Base-by-base conservation (phyloP, 2,329 filamentous ascomycete species). In the Peltaster fructicola region DNA sequence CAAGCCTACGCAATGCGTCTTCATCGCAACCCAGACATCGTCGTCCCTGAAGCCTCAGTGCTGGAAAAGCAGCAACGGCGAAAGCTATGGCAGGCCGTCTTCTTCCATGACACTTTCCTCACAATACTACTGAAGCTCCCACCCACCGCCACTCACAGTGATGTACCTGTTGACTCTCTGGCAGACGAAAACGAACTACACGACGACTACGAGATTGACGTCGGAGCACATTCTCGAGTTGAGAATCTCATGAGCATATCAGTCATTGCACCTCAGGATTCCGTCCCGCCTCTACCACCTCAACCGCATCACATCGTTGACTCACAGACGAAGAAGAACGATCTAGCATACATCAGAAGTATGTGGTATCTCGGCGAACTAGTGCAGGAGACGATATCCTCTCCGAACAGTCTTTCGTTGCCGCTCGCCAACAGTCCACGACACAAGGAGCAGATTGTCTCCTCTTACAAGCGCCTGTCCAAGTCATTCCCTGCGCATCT, bases 1-100 rank as follows among this genome's bases (percentile, higher is more conserved):
- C 78, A 85, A 48, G 69, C 77, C 0, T 84, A 82, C 39, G 78
- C 78, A 13, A 77, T 85, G 71, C 75, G 78, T 1, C 50, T 85
- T 8, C 76, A 85, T 44, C 68, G 78, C 9, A 76, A 84, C 40
- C 78, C 78, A 1, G 77, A 81, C 30, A 70, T 79, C 30, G 72
- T 56, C 12, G 65, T 65, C 1, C 75, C 76, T 0, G 58, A 70
- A 17, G 73, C 73, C 1, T 68, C 59, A 3, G 54, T 61, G 1
- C 73, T 76, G 30, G 76, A 84, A 35, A 84, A 82, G 45, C 76
- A 84, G 43, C 70, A 79, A 40, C 64, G 78, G 13, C 63, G 76
- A 24, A 84, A 82, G 43, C 60, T 84, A 2, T 85, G 78, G 78
- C 77, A 84, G 47, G 77, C 78, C 3, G 74, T 84, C 2, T 57